These are phyloP conservation scores for Rhizophagus clarus DNA, from an alignment of 192 early-diverging fungal genomes.

Conservation along the genomic window DNA sequence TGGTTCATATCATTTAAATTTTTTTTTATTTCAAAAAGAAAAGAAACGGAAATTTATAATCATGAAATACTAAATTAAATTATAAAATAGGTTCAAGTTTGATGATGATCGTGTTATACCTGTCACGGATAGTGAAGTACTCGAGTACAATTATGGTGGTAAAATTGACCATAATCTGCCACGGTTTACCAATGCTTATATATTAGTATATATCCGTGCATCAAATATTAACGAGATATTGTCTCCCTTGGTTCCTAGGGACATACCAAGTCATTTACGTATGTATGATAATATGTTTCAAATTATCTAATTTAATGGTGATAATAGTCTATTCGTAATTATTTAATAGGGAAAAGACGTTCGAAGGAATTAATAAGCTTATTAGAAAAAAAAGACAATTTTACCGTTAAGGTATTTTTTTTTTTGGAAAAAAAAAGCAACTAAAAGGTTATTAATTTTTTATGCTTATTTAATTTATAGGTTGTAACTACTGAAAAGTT, in stretches of 20 bases:
- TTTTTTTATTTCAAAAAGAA: too few relatives aligned
- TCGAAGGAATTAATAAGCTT: slow-evolving; percentile 66
- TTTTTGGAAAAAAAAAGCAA: too few relatives aligned
- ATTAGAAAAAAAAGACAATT: slow-evolving; percentile 64
- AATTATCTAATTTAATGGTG: too few relatives aligned
- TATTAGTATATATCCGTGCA: slow-evolving; percentile 96
- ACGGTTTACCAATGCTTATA: slow-evolving; percentile 84
- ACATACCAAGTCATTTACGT: slow-evolving; percentile 83
- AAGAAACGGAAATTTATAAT: too few relatives aligned
- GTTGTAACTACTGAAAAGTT: slow-evolving; percentile 74
- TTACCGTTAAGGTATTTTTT: slow-evolving; percentile 55
- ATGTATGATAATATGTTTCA: slow-evolving; percentile 10
- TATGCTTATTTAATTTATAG: slow-evolving; percentile 24
- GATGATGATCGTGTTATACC: slow-evolving; percentile 95
- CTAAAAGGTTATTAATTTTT: background rate
- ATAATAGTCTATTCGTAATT: background rate
- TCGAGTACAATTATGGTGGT: slow-evolving; percentile 95
- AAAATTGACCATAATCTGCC: too few relatives aligned
- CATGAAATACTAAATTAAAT: too few relatives aligned
- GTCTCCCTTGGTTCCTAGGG: slow-evolving; percentile 60
- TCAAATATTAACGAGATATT: slow-evolving; percentile 71
- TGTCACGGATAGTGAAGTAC: slow-evolving; percentile 75
- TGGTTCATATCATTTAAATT: slow-evolving; percentile 52
- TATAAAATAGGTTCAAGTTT: slow-evolving; percentile 68
- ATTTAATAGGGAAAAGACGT: slow-evolving; percentile 37